phyloP scores from a whole-genome alignment of 371 early-diverging fungal genomes.

The Mortierella sp. region DNA sequence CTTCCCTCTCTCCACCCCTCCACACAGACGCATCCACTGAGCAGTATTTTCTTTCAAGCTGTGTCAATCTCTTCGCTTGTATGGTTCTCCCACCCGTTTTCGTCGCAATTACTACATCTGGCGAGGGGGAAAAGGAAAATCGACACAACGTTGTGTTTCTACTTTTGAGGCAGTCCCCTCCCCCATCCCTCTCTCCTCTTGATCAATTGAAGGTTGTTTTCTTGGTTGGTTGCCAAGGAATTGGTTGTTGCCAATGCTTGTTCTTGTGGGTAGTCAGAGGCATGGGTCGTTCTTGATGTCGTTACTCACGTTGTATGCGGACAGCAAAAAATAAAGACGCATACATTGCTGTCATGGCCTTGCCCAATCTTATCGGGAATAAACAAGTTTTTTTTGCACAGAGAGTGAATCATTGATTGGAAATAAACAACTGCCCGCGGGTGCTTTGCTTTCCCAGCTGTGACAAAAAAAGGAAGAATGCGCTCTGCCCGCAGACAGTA shows the following conservation, averaged over 20 bases:
- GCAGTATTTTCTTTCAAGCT: neutral
- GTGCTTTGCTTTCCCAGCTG: neutral
- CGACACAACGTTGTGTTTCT: neutral
- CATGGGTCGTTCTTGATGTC: neutral
- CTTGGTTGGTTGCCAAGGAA: slow-evolving; percentile 1
- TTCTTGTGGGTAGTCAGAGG: neutral
- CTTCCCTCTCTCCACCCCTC: neutral
- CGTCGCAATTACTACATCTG: neutral
- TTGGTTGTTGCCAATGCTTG: neutral
- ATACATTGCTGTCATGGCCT: slow-evolving; percentile 11
- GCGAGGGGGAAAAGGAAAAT: neutral
- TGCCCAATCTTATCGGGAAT: slow-evolving; percentile 1
- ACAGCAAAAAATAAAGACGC: neutral
- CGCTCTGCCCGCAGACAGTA: slow-evolving; percentile 2
- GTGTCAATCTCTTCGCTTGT: slow-evolving; percentile 10
- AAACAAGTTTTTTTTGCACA: slow-evolving; percentile 3
- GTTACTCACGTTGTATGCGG: slow-evolving; percentile 3
- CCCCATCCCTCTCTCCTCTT: neutral
- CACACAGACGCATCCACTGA: neutral
- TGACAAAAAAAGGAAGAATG: neutral
- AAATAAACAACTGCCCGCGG: slow-evolving; percentile 1
- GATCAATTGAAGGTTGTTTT: neutral
- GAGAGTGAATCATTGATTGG: slow-evolving; percentile 1
- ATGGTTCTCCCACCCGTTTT: slow-evolving; percentile 3
- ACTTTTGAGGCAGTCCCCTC: slow-evolving; percentile 5